phyloP scores from a whole-genome alignment of 2,329 filamentous ascomycete species.

The Cordyceps fumosorosea region DNA sequence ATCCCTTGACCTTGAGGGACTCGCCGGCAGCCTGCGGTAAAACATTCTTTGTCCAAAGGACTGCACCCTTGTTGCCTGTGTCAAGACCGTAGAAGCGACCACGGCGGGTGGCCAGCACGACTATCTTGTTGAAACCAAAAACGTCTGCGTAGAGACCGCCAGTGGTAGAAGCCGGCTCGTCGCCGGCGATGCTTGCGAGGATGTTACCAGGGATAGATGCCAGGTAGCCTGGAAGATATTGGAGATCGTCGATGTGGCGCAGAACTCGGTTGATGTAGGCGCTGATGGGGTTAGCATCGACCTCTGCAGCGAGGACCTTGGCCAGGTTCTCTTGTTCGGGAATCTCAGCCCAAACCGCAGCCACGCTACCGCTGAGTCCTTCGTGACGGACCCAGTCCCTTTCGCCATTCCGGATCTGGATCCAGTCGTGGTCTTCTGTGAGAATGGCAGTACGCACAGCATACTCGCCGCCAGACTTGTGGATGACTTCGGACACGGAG shows the following conservation, averaged over 20 bases:
- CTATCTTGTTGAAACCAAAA: conserved; percentile 85
- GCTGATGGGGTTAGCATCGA: conserved; percentile 67
- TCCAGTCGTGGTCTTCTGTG: conserved; percentile 66
- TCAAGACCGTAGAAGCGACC: conserved; percentile 78
- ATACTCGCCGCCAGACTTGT: conserved; percentile 59
- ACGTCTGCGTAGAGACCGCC: conserved; percentile 56
- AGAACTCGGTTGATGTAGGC: conserved; percentile 87
- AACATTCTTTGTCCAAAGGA: conserved; percentile 69
- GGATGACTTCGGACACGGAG: conserved; percentile 75
- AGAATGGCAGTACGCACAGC: conserved; percentile 73
- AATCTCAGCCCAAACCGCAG: conserved; percentile 74
- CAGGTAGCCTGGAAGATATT: conserved; percentile 68
- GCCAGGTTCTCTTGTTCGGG: conserved; percentile 67
- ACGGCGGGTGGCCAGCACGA: conserved; percentile 71
- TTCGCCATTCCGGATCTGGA: conserved; percentile 75
- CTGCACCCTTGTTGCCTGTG: conserved; percentile 62
- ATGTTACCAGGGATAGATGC: conserved; percentile 62
- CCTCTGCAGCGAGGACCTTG: conserved; percentile 77
- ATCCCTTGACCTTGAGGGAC: conserved; percentile 60
- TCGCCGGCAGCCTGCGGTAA: conserved; percentile 48
- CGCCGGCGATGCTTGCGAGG: conserved; percentile 56
- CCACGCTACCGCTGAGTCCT: conserved; percentile 70
- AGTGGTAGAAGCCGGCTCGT: conserved; percentile 37
- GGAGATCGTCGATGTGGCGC: conserved; percentile 73
- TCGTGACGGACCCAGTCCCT: conserved; percentile 76